Base-by-base conservation (phyloP, 129 eudicot species). In the Apium graveolens region DNA sequence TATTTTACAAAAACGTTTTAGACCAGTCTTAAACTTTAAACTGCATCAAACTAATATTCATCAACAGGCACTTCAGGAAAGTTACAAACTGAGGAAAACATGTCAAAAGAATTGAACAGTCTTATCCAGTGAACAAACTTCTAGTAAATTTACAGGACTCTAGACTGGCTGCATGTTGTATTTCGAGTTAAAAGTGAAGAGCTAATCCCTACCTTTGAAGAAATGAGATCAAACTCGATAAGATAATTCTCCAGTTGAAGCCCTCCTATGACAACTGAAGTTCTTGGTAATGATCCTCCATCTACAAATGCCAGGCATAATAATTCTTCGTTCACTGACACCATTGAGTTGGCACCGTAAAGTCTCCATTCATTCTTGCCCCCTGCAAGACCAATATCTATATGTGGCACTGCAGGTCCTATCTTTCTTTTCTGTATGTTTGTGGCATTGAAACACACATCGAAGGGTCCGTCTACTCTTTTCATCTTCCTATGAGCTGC, bases 181-280 rank as follows among this genome's bases (percentile, higher is more conserved):
- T 77, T 65, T 4, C 5, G 29, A 44, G 63, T 39, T 72, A 66
- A 27, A n/a, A 86, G 85, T 11, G 85, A 81, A 37, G 83, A 12
- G 78, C 85, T 83, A 41, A 86, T 81, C 60, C 85, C 80, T 11
- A 83, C 81, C 73, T 41, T 79, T 26, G 82, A 81, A 1, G 81
- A 31, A 37, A 31, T 81, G 11, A 83, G 77, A 77, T 86, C 82
- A 29, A 81, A 81, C 82, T 84, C 82, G 5, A 86, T 43, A 34
- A 84, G 35, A 81, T 87, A 78, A 79, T 87, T 81, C 78, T 81
- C 90, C 75, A 87, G 8, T 29, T 81, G 90, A 76, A 81, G 51
- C 77, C 87, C 85, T 11, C 90, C 90, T 14, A 87, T 48, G 18
- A 84, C 82, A 27, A 86, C 41, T 31, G 90, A 46, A 3, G 83